A percentile compares a stretch with the other conserved stretches of the same genome.
Conservation (phyloP, 768 basidiomycete species). For the Arthromyces matolae region DNA sequence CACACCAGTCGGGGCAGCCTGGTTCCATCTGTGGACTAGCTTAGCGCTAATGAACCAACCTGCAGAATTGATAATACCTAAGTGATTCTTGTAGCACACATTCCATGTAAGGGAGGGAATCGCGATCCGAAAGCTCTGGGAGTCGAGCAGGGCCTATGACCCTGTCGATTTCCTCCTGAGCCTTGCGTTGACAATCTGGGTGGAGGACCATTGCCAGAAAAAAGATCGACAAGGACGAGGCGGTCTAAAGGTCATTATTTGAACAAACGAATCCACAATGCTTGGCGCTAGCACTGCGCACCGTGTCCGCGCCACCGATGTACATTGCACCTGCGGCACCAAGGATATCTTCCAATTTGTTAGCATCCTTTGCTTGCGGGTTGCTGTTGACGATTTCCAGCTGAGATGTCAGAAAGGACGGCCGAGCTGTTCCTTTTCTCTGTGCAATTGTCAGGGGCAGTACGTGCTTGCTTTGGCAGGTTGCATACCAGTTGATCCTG, state of each 20-base stretch:
- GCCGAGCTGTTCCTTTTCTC: conserved; percentile 18
- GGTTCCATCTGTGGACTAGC: conserved; percentile 8
- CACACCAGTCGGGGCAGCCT: conserved; percentile 3
- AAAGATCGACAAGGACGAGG: conserved; percentile 27
- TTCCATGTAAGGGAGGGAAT: conserved; percentile 34
- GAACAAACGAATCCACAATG: no score
- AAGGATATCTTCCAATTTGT: conserved; percentile 15
- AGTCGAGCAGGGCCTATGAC: conserved; percentile 33
- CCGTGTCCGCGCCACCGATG: conserved; percentile 33
- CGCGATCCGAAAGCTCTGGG: conserved; percentile 30
- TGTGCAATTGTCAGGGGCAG: no score
- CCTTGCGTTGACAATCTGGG: conserved; percentile 33
- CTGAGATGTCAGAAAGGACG: conserved; percentile 20
- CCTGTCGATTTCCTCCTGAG: no score
- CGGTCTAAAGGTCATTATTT: no score
- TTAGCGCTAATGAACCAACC: background rate
- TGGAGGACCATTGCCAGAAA: conserved; percentile 37
- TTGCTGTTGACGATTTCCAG: conserved; percentile 14
- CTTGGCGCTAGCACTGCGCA: no score
- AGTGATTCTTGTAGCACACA: conserved; percentile 30
- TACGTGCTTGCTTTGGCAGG: no score
- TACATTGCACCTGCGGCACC: conserved; percentile 19
- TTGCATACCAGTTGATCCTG: no score
- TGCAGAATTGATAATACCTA: conserved; percentile 4
- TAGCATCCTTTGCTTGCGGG: background rate